Evolutionary conservation across 2,329 filamentous ascomycete species (phyloP).

Genomic region (Xylaria sp.): DNA sequence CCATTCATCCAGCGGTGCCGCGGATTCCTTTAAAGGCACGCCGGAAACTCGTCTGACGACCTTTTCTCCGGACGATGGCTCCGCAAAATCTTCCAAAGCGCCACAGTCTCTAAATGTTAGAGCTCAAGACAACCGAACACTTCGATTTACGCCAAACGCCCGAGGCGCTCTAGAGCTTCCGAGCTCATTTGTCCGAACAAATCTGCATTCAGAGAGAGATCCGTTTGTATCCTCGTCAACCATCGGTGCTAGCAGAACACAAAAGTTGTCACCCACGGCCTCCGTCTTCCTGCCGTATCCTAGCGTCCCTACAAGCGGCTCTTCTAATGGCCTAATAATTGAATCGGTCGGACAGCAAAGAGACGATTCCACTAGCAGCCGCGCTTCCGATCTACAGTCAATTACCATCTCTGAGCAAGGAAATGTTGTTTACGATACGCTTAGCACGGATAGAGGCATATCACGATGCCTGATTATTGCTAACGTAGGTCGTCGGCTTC

Average conservation of each 20-base stretch:
- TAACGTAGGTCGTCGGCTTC: conserved; percentile 39
- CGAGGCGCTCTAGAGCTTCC: conserved; percentile 34
- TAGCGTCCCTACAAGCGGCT: conserved; percentile 31
- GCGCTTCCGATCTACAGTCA: conserved; percentile 16
- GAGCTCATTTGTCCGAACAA: conserved; percentile 30
- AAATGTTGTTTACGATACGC: conserved; percentile 41
- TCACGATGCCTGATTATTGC: conserved; percentile 54
- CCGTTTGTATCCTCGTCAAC: conserved; percentile 57
- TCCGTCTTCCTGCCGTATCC: conserved; percentile 63
- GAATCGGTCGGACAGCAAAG: conserved; percentile 28
- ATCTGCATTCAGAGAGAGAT: conserved; percentile 48
- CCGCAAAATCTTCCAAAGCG: conserved; percentile 50
- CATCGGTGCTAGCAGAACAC: conserved; percentile 42
- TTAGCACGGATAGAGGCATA: conserved; percentile 54
- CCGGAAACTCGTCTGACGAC: conserved; percentile 68
- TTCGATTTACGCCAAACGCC: conserved; percentile 35
- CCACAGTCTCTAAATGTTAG: conserved; percentile 42
- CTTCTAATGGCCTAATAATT: conserved; percentile 22
- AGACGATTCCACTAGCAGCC: conserved; percentile 23
- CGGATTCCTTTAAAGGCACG: conserved; percentile 65
- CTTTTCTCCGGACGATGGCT: conserved; percentile 66
- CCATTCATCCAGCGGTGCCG: conserved; percentile 56
- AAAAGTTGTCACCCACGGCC: conserved; percentile 68
- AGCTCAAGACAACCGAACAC: conserved; percentile 38
- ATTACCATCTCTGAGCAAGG: conserved; percentile 22